These are phyloP conservation scores for Claviceps sorghi DNA, from an alignment of 2,329 filamentous ascomycete genomes.

Conservation along the genomic window DNA sequence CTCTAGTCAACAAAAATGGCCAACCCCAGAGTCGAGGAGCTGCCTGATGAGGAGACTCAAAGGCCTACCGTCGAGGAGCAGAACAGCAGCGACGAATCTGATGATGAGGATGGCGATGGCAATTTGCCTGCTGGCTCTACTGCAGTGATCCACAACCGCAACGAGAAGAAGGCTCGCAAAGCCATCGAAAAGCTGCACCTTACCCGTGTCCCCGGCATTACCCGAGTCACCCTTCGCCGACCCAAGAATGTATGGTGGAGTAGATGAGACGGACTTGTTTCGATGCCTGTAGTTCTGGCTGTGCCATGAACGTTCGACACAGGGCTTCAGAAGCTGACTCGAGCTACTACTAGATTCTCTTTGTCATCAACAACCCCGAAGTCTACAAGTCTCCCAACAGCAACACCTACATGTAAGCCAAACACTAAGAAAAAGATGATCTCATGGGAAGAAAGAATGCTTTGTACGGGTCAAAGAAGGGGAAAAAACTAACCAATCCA, in stretches of 20 bases:
- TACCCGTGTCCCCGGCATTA: conserved; percentile 93
- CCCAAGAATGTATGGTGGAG: conserved; percentile 84
- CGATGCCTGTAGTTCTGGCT: neutral
- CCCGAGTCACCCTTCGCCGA: conserved; percentile 89
- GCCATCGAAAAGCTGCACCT: conserved; percentile 96
- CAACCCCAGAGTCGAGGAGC: conserved; percentile 94
- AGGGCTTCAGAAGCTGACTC: conserved; percentile 11
- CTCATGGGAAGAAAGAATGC: neutral
- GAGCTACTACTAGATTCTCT: conserved; percentile 59
- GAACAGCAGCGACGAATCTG: conserved; percentile 60
- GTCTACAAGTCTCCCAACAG: conserved; percentile 98
- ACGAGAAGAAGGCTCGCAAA: conserved; percentile 99
- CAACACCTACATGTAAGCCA: conserved; percentile 97
- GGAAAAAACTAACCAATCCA: neutral
- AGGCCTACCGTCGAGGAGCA: conserved; percentile 67
- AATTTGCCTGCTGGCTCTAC: conserved; percentile 69
- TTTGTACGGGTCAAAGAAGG: neutral
- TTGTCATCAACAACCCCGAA: conserved; percentile 98
- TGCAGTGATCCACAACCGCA: conserved; percentile 90
- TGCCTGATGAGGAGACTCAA: conserved; percentile 79
- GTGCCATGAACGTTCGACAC: neutral
- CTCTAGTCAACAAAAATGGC: conserved; percentile 53
- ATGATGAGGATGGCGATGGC: conserved; percentile 69
- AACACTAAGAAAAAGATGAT: neutral
- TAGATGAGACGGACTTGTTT: neutral